phyloP scores from a whole-genome alignment of 495 filamentous ascomycete species.

The Annulohypoxylon nitens region DNA sequence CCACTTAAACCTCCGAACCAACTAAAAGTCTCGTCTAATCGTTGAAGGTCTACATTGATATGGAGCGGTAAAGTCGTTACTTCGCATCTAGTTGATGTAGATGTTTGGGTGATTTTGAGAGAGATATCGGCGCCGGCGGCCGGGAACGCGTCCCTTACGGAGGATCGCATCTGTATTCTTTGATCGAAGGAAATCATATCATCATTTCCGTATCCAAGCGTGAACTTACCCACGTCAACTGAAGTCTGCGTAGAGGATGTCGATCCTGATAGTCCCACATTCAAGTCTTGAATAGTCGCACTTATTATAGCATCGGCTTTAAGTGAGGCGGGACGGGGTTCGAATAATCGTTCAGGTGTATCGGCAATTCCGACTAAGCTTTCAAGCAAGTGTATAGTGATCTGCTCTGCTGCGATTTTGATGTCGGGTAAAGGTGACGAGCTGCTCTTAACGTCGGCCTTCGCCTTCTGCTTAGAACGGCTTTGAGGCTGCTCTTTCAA shows the following conservation, averaged over 20 bases:
- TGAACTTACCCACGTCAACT: conserved; percentile 73
- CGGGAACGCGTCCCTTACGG: conserved; percentile 71
- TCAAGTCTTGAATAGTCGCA: conserved; percentile 62
- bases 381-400: conserved; percentile 75
- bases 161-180: conserved; percentile 76
- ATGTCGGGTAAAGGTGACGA: conserved; percentile 55
- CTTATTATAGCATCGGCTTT: conserved; percentile 64
- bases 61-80: conserved; percentile 86
- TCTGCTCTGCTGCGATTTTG: conserved; percentile 64
- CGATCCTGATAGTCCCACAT: conserved; percentile 52
- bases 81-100: conserved; percentile 69
- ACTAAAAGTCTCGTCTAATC: conserved; percentile 85
- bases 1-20: conserved; percentile 95
- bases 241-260: conserved; percentile 55
- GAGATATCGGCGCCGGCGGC: conserved; percentile 74
- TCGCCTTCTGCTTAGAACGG: conserved; percentile 39
- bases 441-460: conserved; percentile 43
- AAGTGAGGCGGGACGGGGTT: conserved; percentile 47
- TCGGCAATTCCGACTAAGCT: conserved; percentile 65
- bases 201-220: conserved; percentile 78
- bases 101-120: conserved; percentile 67
- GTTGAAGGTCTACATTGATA: conserved; percentile 80
- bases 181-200: conserved; percentile 80
- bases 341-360: conserved; percentile 55
- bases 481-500: conserved; percentile 51